Evolutionary conservation across 129 eudicot genomes (phyloP).

Genomic region (Solidago caesia): DNA sequence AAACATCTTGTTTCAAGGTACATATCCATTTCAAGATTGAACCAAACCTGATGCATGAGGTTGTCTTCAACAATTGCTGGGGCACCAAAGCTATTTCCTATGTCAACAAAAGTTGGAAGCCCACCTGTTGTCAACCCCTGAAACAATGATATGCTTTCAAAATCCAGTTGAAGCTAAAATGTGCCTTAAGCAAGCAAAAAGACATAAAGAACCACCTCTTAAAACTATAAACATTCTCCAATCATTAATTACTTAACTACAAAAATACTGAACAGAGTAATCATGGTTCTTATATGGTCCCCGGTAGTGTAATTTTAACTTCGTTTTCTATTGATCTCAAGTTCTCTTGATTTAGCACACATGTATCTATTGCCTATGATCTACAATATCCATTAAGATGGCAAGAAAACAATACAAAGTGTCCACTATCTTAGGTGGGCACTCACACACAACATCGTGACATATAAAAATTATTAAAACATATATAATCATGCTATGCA

Average conservation of each 20-base stretch:
- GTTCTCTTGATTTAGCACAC: neutral
- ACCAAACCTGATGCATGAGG: constrained; percentile 75
- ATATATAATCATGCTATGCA: too few relatives aligned
- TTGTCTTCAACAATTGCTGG: constrained; percentile 95
- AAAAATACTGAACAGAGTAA: too few relatives aligned
- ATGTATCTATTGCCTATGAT: neutral
- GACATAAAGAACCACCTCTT: neutral
- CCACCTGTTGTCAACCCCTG: constrained; percentile 99
- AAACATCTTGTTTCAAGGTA: constrained; percentile 4
- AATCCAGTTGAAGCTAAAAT: neutral
- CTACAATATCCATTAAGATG: constrained; percentile 5
- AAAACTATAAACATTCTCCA: neutral
- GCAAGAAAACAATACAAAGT: neutral
- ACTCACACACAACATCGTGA: neutral
- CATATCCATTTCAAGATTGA: constrained; percentile 2
- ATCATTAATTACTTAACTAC: too few relatives aligned
- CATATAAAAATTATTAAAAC: neutral
- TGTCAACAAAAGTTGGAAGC: constrained; percentile 94
- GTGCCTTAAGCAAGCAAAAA: neutral
- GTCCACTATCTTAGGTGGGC: neutral
- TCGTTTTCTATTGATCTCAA: constrained; percentile 2
- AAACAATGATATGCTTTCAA: constrained; percentile 16
- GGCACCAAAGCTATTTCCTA: constrained; percentile 98
- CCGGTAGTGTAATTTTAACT: neutral
- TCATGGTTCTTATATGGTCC: neutral